A percentile compares a stretch with the other conserved stretches of the same genome.
Conservation (phyloP, 192 early-diverging fungal species). For the Gryganskiella cystojenkinii region DNA sequence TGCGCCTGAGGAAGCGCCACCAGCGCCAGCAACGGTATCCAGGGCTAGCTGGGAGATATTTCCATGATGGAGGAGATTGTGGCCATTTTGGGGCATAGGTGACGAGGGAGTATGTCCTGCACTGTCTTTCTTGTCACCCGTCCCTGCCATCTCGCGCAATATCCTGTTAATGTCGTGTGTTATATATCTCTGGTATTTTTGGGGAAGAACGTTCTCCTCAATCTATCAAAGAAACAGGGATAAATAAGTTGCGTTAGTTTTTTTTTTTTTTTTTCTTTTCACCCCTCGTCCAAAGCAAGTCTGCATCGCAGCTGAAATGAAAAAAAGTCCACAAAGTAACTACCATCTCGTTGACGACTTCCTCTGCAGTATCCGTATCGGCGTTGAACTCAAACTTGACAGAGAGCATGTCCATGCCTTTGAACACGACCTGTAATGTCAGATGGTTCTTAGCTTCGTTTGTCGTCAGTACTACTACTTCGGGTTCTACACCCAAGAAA, state of each 20-base stretch:
- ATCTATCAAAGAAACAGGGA: constrained; percentile 59
- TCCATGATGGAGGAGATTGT: not conserved
- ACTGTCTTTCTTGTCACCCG: constrained; percentile 66
- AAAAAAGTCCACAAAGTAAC: not conserved
- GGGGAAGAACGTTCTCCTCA: constrained; percentile 79
- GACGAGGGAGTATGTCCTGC: constrained; percentile 59
- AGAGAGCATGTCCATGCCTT: constrained; percentile 80
- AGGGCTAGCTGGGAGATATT: constrained; percentile 27
- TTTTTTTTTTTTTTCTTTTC: too few species aligned
- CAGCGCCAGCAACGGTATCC: constrained; percentile 10
- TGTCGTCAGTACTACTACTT: constrained; percentile 71
- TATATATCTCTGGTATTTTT: constrained; percentile 79
- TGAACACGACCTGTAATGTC: constrained; percentile 80
- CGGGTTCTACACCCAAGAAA: constrained; percentile 80
- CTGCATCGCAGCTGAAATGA: not conserved
- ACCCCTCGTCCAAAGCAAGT: too few species aligned
- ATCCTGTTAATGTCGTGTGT: constrained; percentile 88
- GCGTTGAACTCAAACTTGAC: constrained; percentile 89
- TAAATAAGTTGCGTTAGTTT: not conserved
- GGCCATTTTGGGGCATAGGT: constrained; percentile 32
- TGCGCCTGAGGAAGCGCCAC: too few species aligned
- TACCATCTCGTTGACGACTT: constrained; percentile 86
- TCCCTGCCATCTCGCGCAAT: constrained; percentile 75
- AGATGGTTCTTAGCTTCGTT: constrained; percentile 73
- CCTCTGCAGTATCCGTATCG: constrained; percentile 81